Evolutionary conservation across 1,139 yeast genomes (phyloP), one percentile per base, ranked within the genome.

Genomic region (Blastobotrys elegans): DNA sequence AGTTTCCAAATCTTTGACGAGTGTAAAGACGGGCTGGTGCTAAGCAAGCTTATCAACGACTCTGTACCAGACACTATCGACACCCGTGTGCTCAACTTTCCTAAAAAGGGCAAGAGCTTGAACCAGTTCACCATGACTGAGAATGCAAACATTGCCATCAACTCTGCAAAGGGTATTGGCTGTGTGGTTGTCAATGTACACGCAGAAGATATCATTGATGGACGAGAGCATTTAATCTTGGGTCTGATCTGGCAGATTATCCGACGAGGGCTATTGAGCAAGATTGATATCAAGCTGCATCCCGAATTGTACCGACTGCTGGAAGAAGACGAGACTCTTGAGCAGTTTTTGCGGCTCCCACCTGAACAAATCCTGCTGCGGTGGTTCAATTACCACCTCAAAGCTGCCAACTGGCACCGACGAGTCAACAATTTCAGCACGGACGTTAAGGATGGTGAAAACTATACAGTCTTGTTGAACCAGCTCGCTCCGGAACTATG

Each of bases 231-330:
- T 67, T 78, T 92, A 66, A 88, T 92, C 55, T 74, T 92, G 57
- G 99, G 99, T 51, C 77, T 94, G 52, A 90, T 92, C 60, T 92
- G 99, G 99, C 99, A 92, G 72, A 85, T 94, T 60, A 94, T 92
- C 59, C 84, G 98, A 69, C 82, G 96, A 68, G 99, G 98, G 41
- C 74, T 92, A 63, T 80, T 92, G 59, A 79, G 94, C 56, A 92
- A 92, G 70, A 95, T 92, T 63, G 98, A 94, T 67, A 92, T 92
- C 66, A 90, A 92, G 68, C 74, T 84, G 54, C 99, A 92, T 63
- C 99, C 99, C 3, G 99, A 92, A 68, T 77, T 92, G 65, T 92
- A 94, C 71, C 84, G 99, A 60, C 73, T 92, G 53, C 75, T 92
- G 56, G 97, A 89, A 65, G 97, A 92, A 39, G 98, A 92, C 65